A percentile compares a stretch with the other conserved stretches of the same genome.
Evolutionary conservation across 148 eudicot species (phyloP).

Genomic region (Agrostemma githago): DNA sequence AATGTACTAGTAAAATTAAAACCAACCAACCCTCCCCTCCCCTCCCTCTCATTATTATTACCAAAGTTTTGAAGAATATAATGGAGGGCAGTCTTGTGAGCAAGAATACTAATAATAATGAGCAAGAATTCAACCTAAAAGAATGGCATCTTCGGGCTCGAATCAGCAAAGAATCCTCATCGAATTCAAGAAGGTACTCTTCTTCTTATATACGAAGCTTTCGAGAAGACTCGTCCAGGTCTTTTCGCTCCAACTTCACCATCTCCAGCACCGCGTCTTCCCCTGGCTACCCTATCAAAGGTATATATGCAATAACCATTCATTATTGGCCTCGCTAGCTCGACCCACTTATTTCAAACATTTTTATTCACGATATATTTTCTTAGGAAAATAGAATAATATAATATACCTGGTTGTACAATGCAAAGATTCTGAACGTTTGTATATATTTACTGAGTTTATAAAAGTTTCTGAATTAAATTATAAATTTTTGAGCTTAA

Average conservation of each 20-base stretch:
- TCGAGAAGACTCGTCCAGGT: constrained; percentile 49
- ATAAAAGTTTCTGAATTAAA: no score
- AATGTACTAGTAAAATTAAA: not conserved
- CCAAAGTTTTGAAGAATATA: not conserved
- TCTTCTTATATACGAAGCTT: constrained; percentile 63
- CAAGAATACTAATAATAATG: not conserved
- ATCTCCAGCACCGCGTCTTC: constrained; percentile 93
- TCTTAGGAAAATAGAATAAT: no score
- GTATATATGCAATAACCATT: constrained; percentile 22
- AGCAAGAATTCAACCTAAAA: constrained; percentile 45
- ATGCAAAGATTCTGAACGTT: no score
- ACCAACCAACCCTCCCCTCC: no score
- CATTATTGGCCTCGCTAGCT: no score
- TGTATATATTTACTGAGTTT: no score
- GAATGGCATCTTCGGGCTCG: constrained; percentile 74
- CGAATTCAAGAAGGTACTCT: constrained; percentile 70
- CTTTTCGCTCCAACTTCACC: constrained; percentile 66
- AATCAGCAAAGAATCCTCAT: constrained; percentile 57
- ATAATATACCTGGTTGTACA: no score
- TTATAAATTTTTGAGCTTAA: no score
- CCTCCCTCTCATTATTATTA: not conserved
- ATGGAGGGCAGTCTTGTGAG: constrained; percentile 24
- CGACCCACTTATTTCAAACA: no score
- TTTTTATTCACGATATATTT: no score
- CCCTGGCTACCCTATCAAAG: constrained; percentile 75